Evolutionary conservation across 2,329 filamentous ascomycete species (phyloP), one percentile per base, ranked within the genome.

Genomic region (Mycogone perniciosa): DNA sequence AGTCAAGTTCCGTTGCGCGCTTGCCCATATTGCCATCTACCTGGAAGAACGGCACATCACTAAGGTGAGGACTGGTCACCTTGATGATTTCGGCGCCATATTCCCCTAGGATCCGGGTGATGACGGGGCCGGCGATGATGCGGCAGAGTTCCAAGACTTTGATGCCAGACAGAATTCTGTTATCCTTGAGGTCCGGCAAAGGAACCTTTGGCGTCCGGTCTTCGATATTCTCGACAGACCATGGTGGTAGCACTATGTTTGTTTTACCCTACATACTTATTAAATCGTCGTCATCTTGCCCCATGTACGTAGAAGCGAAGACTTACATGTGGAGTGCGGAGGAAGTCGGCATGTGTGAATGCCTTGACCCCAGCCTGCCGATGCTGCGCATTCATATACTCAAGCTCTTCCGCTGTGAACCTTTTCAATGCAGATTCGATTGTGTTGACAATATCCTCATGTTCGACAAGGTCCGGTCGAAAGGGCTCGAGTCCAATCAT

Each of bases 21-120:
- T 89, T 89, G 27, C 85, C 85, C 61, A 83, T 80, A 61, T 88
- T 88, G 9, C 83, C 80, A 56, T 88, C 85, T 1, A 87, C 77
- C 58, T 88, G 84, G 65, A 87, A 87, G 66, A 85, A 85, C 0
- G 84, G 82, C 1, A 88, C 81, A 54, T 88, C 85, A 4, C 80
- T 79, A n/a, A 89, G 72, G 42, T 80, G 71, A 0, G 82, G 78
- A 6, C 80, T 81, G 3, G 85, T 89, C 42, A 89, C 74, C 59
- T 88, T 86, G 57, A 90, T 74, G 1, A 90, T 85, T 48, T 84
- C 79, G 6, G 86, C 86, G 2, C 87, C 87, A 61, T 89, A 85
- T 55, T 88, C 86, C n/a, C 83, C 85, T 0, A 90, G 75, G 2
- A 82, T 82, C 31, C 85, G 79, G 3, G 81, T 81, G 57, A 89